Evolutionary conservation across 2,329 filamentous ascomycete genomes (phyloP).

Genomic region (Biscogniauxia mediterranea): DNA sequence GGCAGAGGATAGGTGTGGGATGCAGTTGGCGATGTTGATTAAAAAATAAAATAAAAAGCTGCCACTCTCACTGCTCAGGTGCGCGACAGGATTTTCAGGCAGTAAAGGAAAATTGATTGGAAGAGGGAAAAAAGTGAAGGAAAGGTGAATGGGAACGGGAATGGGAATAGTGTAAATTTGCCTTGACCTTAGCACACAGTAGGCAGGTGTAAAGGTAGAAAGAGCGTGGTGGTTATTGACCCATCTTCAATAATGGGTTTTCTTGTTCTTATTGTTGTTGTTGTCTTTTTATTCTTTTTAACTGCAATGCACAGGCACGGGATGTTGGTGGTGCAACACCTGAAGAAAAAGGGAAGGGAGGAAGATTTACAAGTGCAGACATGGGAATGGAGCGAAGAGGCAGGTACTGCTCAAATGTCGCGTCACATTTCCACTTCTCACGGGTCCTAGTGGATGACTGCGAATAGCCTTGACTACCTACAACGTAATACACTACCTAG

Average conservation of each 20-base stretch:
- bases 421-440: background rate
- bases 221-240: background rate
- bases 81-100: background rate
- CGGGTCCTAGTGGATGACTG: background rate
- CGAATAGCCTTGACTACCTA: too few relatives aligned
- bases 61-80: background rate
- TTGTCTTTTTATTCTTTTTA: background rate
- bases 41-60: background rate
- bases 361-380: background rate
- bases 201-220: background rate
- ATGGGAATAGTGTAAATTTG: background rate
- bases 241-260: background rate
- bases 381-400: background rate
- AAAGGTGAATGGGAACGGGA: background rate
- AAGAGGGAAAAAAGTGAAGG: background rate
- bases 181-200: too few relatives aligned
- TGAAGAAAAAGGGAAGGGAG: background rate
- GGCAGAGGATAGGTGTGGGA: background rate
- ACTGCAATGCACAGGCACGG: background rate
- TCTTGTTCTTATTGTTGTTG: background rate
- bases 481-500: too few relatives aligned
- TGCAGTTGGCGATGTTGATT: conserved; percentile 1
- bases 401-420: background rate
- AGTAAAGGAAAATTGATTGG: background rate
- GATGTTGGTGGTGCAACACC: background rate